A percentile compares a stretch with the other conserved stretches of the same genome.
These are phyloP conservation scores for Luvunga scandens DNA, from an alignment of 345 rosid species.

Conservation along the genomic window DNA sequence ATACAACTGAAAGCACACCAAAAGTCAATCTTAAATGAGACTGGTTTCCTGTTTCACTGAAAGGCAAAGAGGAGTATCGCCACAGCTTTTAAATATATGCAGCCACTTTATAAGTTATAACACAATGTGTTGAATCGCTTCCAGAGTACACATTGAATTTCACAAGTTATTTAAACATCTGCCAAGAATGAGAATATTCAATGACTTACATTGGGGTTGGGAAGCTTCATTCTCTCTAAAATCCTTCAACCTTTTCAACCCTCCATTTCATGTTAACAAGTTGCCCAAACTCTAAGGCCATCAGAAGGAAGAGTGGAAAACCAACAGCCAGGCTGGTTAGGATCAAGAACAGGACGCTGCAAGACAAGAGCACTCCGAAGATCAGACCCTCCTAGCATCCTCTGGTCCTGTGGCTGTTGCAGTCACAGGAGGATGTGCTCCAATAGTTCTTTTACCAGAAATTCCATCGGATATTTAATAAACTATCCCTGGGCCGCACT, in stretches of 20 bases:
- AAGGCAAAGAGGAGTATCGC: background rate
- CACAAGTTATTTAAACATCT: background rate
- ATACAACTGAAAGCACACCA: background rate
- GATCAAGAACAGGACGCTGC: slow-evolving; percentile 93
- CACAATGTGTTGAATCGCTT: too few relatives aligned
- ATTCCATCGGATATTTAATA: slow-evolving; percentile 74
- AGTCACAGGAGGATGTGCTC: slow-evolving; percentile 81
- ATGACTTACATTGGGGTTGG: slow-evolving; percentile 46
- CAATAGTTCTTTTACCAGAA: slow-evolving; percentile 67
- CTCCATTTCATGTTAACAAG: slow-evolving; percentile 86
- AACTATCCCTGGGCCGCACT: slow-evolving; percentile 51
- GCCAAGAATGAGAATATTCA: background rate
- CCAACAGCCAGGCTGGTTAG: slow-evolving; percentile 90
- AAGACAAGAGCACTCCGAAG: slow-evolving; percentile 73
- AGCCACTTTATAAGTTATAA: too few relatives aligned
- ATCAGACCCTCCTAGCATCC: slow-evolving; percentile 48
- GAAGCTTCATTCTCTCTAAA: slow-evolving; percentile 38
- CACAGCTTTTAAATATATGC: background rate
- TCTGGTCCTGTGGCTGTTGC: slow-evolving; percentile 36
- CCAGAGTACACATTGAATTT: background rate
- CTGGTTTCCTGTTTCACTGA: background rate
- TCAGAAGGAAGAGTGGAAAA: slow-evolving; percentile 79
- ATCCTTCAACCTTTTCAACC: slow-evolving; percentile 79
- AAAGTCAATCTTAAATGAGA: background rate
- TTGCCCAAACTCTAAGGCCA: slow-evolving; percentile 87